These are phyloP conservation scores for Hemisphaericaspora nanyangensis DNA, from an alignment of 805 yeast genomes.

Conservation along the genomic window DNA sequence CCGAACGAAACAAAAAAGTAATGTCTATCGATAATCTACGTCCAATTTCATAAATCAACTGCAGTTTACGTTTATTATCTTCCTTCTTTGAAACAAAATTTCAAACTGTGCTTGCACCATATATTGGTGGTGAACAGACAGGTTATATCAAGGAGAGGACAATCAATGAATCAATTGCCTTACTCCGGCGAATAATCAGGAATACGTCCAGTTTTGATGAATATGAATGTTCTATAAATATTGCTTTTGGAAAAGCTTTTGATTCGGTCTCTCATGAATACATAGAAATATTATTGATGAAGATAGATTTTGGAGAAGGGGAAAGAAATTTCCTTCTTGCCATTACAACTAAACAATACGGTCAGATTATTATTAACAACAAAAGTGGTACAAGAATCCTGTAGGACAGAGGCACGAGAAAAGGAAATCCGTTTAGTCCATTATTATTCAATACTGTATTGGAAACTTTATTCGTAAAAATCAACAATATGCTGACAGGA, in stretches of 20 bases:
- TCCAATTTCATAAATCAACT: background rate
- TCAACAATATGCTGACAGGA: background rate
- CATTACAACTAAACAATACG: background rate
- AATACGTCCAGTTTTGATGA: constrained; percentile 1
- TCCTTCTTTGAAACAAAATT: background rate
- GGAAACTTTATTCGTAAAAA: constrained; percentile 1
- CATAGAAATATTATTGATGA: background rate
- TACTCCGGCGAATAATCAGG: background rate
- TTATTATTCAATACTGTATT: background rate
- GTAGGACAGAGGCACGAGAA: background rate
- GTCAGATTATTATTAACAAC: background rate
- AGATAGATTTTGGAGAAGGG: background rate
- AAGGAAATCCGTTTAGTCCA: constrained; percentile 3
- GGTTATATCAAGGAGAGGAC: constrained; percentile 1
- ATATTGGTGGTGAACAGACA: constrained; percentile 1
- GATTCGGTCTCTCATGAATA: background rate
- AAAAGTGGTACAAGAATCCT: background rate
- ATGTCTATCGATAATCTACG: background rate
- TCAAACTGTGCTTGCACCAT: background rate
- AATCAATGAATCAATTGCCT: constrained; percentile 4
- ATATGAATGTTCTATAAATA: background rate
- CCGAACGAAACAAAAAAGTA: background rate
- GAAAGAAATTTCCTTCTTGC: background rate
- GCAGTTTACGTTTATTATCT: background rate
- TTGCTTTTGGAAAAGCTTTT: constrained; percentile 1